Percentiles rank a stretch among this genome's conserved stretches.
These are phyloP conservation scores for Zymoseptoria ardabiliae DNA, from an alignment of 2,329 filamentous ascomycete genomes.

Conservation along the genomic window DNA sequence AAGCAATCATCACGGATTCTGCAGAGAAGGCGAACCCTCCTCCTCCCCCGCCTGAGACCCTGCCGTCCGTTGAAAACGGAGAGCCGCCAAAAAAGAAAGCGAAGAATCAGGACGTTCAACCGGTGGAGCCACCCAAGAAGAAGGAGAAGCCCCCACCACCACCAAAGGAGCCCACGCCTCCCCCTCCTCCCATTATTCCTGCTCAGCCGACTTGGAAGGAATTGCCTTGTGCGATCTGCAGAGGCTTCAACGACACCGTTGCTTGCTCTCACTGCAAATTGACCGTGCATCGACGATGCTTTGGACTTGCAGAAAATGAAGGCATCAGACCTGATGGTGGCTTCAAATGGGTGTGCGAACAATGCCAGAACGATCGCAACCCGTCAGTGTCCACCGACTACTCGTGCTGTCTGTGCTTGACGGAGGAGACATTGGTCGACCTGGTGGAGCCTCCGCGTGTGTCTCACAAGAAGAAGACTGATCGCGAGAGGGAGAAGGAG, in stretches of 20 bases:
- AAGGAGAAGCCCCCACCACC: conserved; percentile 44
- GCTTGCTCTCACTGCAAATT: conserved; percentile 84
- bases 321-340: conserved; percentile 45
- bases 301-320: conserved; percentile 65
- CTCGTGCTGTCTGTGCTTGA: conserved; percentile 84
- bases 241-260: conserved; percentile 61
- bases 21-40: conserved; percentile 33
- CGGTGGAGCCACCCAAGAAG: conserved; percentile 50
- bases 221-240: conserved; percentile 80
- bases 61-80: conserved; percentile 22
- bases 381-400: conserved; percentile 90
- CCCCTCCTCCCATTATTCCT: conserved; percentile 58
- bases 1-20: conserved; percentile 60
- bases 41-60: conserved; percentile 16
- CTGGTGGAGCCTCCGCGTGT: conserved; percentile 75
- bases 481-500: conserved; percentile 86
- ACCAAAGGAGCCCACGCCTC: conserved; percentile 48
- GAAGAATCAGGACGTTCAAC: conserved; percentile 35
- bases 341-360: conserved; percentile 89
- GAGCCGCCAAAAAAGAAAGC: conserved; percentile 56
- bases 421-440: conserved; percentile 73
- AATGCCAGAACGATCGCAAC: conserved; percentile 88
- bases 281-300: conserved; percentile 86
- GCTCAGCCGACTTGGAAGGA: conserved; percentile 71
- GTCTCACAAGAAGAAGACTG: conserved; percentile 80